A percentile compares a stretch with the other conserved stretches of the same genome.
phyloP scores from a whole-genome alignment of 2,329 filamentous ascomycete genomes.

The Coniosporium tulheliwenetii region DNA sequence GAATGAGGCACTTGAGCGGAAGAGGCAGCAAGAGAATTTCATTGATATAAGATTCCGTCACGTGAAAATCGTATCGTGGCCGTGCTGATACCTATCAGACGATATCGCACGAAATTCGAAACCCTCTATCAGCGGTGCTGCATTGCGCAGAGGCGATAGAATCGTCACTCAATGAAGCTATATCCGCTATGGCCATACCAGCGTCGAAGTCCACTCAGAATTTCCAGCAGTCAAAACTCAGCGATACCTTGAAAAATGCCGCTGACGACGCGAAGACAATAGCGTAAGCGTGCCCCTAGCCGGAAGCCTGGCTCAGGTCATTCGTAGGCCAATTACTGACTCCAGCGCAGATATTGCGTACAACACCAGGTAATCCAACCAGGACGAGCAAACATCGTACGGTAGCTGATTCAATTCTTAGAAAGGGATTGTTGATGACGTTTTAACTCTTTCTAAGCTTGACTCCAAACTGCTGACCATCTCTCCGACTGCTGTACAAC shows the following conservation, averaged over 20 bases:
- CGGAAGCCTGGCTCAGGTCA: no score
- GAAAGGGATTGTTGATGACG: constrained; percentile 24
- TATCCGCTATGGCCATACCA: neutral
- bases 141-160: constrained; percentile 27
- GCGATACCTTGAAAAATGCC: constrained; percentile 11
- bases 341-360: constrained; percentile 16
- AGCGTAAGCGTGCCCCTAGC: constrained; percentile 5
- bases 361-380: constrained; percentile 14
- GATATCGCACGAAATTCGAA: constrained; percentile 23
- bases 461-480: constrained; percentile 15
- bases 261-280: constrained; percentile 23
- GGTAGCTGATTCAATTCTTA: constrained; percentile 5
- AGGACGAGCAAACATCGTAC: neutral
- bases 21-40: constrained; percentile 29
- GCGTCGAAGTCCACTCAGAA: neutral
- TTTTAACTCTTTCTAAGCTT: constrained; percentile 17
- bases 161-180: constrained; percentile 9
- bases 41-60: constrained; percentile 28
- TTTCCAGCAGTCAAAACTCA: neutral
- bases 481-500: constrained; percentile 10
- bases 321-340: no score
- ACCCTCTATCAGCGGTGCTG: constrained; percentile 20
- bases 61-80: neutral
- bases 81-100: constrained; percentile 5
- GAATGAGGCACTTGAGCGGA: constrained; percentile 24